Conservation (phyloP, 495 filamentous ascomycete species). For the Friedmanniomyces simplex region DNA sequence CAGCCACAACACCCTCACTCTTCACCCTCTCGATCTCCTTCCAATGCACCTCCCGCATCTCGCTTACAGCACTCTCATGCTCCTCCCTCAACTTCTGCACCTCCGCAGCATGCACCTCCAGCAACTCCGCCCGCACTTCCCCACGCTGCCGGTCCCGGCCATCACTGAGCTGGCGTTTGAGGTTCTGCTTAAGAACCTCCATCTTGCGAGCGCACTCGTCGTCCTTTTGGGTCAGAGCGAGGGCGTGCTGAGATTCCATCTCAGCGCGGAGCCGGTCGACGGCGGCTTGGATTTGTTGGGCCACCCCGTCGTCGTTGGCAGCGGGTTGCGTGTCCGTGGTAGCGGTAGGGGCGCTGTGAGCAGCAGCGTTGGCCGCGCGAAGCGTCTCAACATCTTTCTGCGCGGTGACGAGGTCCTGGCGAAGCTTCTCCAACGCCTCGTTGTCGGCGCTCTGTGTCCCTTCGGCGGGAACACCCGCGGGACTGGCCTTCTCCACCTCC, state of each 20-base stretch:
- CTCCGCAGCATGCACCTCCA: conserved; percentile 36
- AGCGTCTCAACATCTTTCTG: conserved; percentile 37
- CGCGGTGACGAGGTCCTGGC: conserved; percentile 35
- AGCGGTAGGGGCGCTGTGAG: conserved; percentile 10
- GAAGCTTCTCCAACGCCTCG: conserved; percentile 32
- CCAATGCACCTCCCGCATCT: conserved; percentile 55
- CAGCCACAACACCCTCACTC: conserved; percentile 5
- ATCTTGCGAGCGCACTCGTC: conserved; percentile 55
- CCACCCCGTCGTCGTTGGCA: conserved; percentile 16
- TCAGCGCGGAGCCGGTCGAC: conserved; percentile 28
- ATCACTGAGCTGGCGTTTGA: conserved; percentile 61
- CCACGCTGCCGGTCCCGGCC: conserved; percentile 41
- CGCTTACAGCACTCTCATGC: conserved; percentile 51
- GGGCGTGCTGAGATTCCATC: conserved; percentile 32
- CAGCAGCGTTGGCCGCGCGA: conserved; percentile 18
- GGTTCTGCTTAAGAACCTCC: conserved; percentile 59
- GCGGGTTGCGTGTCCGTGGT: conserved; percentile 20
- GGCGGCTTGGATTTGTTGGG: conserved; percentile 33
- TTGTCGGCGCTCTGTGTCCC: neutral
- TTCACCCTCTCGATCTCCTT: conserved; percentile 41
- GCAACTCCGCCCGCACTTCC: conserved; percentile 27
- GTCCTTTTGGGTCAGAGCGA: conserved; percentile 49
- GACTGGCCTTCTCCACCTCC: conserved; percentile 17
- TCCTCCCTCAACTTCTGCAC: conserved; percentile 33
- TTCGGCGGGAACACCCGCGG: neutral